phyloP scores from a whole-genome alignment of 2,329 filamentous ascomycete genomes.

The Fusarium sp. region DNA sequence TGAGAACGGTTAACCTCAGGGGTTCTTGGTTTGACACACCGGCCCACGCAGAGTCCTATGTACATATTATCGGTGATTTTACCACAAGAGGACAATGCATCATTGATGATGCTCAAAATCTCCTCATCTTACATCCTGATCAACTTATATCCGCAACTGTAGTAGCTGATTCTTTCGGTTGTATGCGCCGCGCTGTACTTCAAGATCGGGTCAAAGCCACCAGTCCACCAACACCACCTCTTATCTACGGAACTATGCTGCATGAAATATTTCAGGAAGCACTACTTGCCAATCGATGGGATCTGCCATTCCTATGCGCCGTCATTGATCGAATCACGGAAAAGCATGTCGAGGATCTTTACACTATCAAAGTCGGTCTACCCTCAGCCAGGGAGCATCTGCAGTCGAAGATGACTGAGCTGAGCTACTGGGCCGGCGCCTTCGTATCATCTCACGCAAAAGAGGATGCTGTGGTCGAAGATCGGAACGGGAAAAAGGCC shows the following conservation, averaged over 20 bases:
- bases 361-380: slow-evolving; percentile 81
- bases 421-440: slow-evolving; percentile 82
- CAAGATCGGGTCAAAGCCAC: slow-evolving; percentile 96
- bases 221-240: slow-evolving; percentile 77
- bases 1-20: slow-evolving; percentile 77
- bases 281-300: slow-evolving; percentile 84
- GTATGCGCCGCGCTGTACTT: slow-evolving; percentile 87
- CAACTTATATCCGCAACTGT: slow-evolving; percentile 95
- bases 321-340: slow-evolving; percentile 75
- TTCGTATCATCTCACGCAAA: slow-evolving; percentile 79
- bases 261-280: slow-evolving; percentile 97
- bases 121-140: slow-evolving; percentile 93
- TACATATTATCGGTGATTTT: slow-evolving; percentile 88
- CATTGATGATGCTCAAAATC: slow-evolving; percentile 81
- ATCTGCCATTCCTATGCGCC: slow-evolving; percentile 69
- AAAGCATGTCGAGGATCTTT: slow-evolving; percentile 86
- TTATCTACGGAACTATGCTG: slow-evolving; percentile 91
- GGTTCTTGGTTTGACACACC: slow-evolving; percentile 88
- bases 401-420: slow-evolving; percentile 80
- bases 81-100: slow-evolving; percentile 75
- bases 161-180: slow-evolving; percentile 95
- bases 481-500: slow-evolving; percentile 78
- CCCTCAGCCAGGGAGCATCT: slow-evolving; percentile 80
- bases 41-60: slow-evolving; percentile 76
- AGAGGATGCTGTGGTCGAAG: slow-evolving; percentile 76